Base-by-base conservation (phyloP, 768 basidiomycete genomes). In the Dioszegia hungarica region DNA sequence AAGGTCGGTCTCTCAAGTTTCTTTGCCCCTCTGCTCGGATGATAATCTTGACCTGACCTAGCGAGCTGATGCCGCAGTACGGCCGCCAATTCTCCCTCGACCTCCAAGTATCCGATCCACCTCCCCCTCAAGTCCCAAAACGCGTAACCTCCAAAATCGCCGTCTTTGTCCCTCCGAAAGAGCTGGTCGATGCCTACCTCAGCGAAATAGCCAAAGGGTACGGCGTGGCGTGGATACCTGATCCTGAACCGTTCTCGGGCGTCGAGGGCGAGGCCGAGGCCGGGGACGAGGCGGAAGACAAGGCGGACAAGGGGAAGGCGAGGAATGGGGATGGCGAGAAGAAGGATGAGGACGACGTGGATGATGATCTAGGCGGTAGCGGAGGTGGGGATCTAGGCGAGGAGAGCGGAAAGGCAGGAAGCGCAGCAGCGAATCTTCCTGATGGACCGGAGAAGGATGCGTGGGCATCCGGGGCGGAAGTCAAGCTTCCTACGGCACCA, bases 181-280 rank as follows among this genome's bases (percentile, higher is more conserved):
- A 83, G 28, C 80, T 97, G 5, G 89, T 98, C 9, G 86, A 95
- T 66, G 89, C 83, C 17, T 98, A 97, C 76, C 79, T 97, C 15
- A 77, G 78, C 46, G 92, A 95, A 77, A 97, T 98, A 63, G 87
- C 91, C 0, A 88, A 84, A 72, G 90, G 85, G 10, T 97, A 95
- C 67, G 82, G 84, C 12, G 82, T 92, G 14, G 77, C 80, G 38
- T 93, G 88, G 87, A 68, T 79, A 3, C 74, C 84, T 27, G 75
- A 80, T 24, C 54, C 60, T 29, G 54, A 63, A 19, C 59, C 63
- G 43, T 54, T 51, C 1, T 4, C 25, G 22, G 54, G 33, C 40
- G 49, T 31, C n/a, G 60, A 48, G 19, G 57, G 37, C 17, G 51
- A 31, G n/a, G 70, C 65, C 25, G 65, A 74, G 51, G 74, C 70